Percentiles rank a stretch among this genome's conserved stretches.
Conservation (phyloP, 805 yeast genomes). For the Zygosaccharomyces kombuchaensis region DNA sequence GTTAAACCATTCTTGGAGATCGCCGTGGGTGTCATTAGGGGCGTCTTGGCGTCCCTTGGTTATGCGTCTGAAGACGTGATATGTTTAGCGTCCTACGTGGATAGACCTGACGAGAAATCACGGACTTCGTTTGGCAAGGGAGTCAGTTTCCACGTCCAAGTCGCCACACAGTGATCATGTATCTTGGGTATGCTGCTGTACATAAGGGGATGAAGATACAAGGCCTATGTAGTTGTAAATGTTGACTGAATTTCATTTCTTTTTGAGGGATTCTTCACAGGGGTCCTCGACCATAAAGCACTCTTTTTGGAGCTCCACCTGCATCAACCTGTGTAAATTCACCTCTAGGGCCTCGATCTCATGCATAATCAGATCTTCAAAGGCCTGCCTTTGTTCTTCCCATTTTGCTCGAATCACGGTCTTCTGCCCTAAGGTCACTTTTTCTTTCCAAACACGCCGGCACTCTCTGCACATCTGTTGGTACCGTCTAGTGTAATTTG, state of each 20-base stretch:
- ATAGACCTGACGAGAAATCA: conserved; percentile 22
- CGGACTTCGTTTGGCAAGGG: conserved; percentile 24
- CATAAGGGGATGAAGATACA: background rate
- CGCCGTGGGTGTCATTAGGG: conserved; percentile 34
- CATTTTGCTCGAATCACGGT: conserved; percentile 14
- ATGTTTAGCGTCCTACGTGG: conserved; percentile 30
- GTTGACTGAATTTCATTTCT: conserved; percentile 8
- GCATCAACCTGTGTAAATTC: conserved; percentile 8
- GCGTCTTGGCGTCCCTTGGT: conserved; percentile 32
- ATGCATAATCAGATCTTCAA: conserved; percentile 12
- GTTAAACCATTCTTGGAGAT: conserved; percentile 33
- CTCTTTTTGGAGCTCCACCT: conserved; percentile 5
- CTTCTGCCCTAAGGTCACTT: conserved; percentile 19
- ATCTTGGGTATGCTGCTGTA: background rate
- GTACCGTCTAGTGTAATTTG: conserved; percentile 15
- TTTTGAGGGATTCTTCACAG: conserved; percentile 6
- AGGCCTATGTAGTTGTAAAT: background rate
- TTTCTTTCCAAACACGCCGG: conserved; percentile 22
- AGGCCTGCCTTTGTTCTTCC: conserved; percentile 12
- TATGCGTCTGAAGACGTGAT: conserved; percentile 24
- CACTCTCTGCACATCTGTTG: conserved; percentile 29
- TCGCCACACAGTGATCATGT: conserved; percentile 11
- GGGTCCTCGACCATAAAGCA: conserved; percentile 5
- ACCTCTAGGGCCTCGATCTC: conserved; percentile 16
- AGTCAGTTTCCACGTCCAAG: conserved; percentile 33